These are phyloP conservation scores for Lachnellula subtilissima DNA, from an alignment of 2,329 filamentous ascomycete genomes.

Conservation along the genomic window DNA sequence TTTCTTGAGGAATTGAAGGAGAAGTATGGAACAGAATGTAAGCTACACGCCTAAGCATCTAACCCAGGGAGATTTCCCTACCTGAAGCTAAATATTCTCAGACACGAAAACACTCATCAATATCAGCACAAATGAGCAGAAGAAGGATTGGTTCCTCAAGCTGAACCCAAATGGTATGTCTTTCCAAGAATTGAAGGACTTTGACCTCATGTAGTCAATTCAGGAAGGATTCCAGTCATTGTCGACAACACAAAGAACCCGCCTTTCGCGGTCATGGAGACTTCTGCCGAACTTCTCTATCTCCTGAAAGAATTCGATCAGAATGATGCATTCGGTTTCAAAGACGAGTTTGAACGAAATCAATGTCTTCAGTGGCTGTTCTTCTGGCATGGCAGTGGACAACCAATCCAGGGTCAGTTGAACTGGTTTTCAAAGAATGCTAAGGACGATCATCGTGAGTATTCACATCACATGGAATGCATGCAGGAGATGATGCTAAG, in stretches of 20 bases:
- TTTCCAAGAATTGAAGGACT: not conserved
- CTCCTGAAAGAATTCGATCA: conserved; percentile 46
- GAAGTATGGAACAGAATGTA: conserved; percentile 43
- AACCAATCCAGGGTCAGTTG: conserved; percentile 4
- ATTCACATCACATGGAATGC: not conserved
- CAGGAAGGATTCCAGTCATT: conserved; percentile 43
- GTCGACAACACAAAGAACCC: conserved; percentile 45
- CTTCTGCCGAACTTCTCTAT: conserved; percentile 48
- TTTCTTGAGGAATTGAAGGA: conserved; percentile 51
- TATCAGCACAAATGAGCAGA: conserved; percentile 45
- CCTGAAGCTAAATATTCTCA: conserved; percentile 34
- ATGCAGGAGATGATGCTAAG: not conserved
- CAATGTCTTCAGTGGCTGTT: conserved; percentile 49
- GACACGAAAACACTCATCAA: conserved; percentile 11
- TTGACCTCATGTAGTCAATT: conserved; percentile 14
- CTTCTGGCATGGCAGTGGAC: conserved; percentile 44
- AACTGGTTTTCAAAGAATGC: conserved; percentile 8
- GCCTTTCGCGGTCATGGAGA: conserved; percentile 49
- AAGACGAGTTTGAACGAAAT: conserved; percentile 45
- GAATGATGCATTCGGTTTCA: conserved; percentile 47
- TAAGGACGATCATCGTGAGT: conserved; percentile 1
- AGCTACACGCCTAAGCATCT: too few relatives aligned
- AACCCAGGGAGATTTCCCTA: conserved; percentile 27
- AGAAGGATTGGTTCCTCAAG: conserved; percentile 49
- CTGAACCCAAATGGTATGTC: conserved; percentile 41